phyloP scores from a whole-genome alignment of 495 filamentous ascomycete species.

The Podospora tetraspora region DNA sequence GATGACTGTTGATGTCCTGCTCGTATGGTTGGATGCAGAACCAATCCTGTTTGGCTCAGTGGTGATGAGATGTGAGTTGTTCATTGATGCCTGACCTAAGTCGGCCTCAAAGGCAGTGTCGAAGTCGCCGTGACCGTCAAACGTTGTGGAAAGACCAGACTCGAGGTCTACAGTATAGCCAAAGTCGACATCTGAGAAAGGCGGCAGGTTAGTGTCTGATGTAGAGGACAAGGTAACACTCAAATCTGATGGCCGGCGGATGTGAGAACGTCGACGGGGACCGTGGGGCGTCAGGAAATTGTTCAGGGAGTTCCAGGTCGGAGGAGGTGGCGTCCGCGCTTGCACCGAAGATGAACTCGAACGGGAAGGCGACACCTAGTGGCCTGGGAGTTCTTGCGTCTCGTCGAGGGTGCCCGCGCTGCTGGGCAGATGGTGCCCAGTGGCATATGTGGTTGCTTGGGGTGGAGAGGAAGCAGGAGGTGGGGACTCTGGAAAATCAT shows the following conservation, averaged over 20 bases:
- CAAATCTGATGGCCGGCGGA: slow-evolving; percentile 13
- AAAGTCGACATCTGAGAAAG: slow-evolving; percentile 20
- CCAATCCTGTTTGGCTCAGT: slow-evolving; percentile 5
- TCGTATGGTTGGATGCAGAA: slow-evolving; percentile 27
- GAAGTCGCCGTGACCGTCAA: slow-evolving; percentile 13
- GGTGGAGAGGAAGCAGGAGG: not conserved
- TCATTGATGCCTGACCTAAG: not conserved
- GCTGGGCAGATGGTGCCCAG: not conserved
- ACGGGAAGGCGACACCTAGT: slow-evolving; percentile 3
- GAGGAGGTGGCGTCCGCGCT: not conserved
- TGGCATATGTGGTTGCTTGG: not conserved
- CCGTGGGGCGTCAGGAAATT: slow-evolving; percentile 8
- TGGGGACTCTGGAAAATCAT: not conserved
- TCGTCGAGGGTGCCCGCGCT: not conserved
- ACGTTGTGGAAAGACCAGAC: slow-evolving; percentile 1
- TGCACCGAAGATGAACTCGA: not conserved
- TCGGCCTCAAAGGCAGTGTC: not conserved
- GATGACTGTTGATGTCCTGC: slow-evolving; percentile 38
- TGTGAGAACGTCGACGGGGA: not conserved
- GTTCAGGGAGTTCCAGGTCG: not conserved
- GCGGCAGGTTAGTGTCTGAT: slow-evolving; percentile 19
- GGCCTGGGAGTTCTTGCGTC: not conserved
- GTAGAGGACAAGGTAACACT: slow-evolving; percentile 14
- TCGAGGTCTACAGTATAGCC: slow-evolving; percentile 15
- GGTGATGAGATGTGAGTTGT: not conserved